Evolutionary conservation across 2,329 filamentous ascomycete genomes (phyloP).

Genomic region (Exutisphaerella laricina): DNA sequence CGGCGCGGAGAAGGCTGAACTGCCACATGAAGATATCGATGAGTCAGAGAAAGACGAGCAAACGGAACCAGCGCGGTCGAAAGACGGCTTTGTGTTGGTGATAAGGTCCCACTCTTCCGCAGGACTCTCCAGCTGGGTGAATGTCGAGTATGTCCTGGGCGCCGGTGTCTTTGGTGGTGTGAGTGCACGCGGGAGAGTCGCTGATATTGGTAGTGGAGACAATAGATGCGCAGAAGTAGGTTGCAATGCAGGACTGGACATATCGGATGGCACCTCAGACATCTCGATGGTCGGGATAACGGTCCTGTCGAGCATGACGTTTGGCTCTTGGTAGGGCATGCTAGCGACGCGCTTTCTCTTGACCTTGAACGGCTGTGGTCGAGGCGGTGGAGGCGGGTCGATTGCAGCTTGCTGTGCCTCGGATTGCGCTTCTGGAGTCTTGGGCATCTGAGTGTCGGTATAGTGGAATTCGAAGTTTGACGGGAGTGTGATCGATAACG

Average conservation of each 20-base stretch:
- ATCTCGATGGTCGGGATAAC: constrained; percentile 49
- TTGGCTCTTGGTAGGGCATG: constrained; percentile 17
- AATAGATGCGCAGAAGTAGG: constrained; percentile 36
- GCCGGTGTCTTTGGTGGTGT: constrained; percentile 48
- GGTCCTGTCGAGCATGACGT: constrained; percentile 25
- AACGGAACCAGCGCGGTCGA: constrained; percentile 53
- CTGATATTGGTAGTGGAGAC: constrained; percentile 35
- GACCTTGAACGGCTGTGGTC: constrained; percentile 45
- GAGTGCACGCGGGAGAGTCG: constrained; percentile 33
- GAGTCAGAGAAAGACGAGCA: constrained; percentile 58
- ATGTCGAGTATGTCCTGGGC: constrained; percentile 22
- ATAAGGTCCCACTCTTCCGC: constrained; percentile 32
- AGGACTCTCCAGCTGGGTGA: constrained; percentile 25
- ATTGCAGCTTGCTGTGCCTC: constrained; percentile 21
- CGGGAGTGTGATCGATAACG: constrained; percentile 47
- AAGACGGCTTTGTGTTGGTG: constrained; percentile 25
- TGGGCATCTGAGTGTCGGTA: constrained; percentile 39
- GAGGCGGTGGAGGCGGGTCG: constrained; percentile 42
- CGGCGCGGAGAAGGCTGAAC: constrained; percentile 41
- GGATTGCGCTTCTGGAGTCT: constrained; percentile 36
- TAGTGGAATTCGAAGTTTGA: constrained; percentile 47
- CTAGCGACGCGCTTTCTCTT: constrained; percentile 40
- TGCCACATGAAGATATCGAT: constrained; percentile 55
- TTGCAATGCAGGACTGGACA: constrained; percentile 27
- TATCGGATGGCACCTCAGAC: constrained; percentile 33